A percentile compares a stretch with the other conserved stretches of the same genome.
Conservation (phyloP, 139 green algal genomes). For the Picochlorum sp. region DNA sequence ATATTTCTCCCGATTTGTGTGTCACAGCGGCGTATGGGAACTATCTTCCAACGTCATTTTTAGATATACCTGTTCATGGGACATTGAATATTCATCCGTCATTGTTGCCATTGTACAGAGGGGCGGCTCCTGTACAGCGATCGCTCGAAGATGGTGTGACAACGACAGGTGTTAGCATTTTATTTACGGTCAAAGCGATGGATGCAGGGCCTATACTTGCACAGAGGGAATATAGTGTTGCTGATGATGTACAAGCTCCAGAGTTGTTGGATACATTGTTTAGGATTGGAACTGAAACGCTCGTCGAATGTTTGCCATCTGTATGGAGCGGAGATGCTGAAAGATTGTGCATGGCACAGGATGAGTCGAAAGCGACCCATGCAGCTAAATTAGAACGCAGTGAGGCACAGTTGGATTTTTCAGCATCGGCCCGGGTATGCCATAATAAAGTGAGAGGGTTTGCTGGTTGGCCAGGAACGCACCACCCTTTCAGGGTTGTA, state of each 20-base stretch:
- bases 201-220: conserved; percentile 89
- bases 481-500: conserved; percentile 33
- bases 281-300: conserved; percentile 46
- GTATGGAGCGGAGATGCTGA: conserved; percentile 53
- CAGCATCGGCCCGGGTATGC: conserved; percentile 37
- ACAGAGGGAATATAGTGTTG: conserved; percentile 41
- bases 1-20: conserved; percentile 78
- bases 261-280: conserved; percentile 78
- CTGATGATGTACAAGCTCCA: conserved; percentile 54
- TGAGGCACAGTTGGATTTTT: conserved; percentile 67
- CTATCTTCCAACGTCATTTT: conserved; percentile 83
- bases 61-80: conserved; percentile 73
- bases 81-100: conserved; percentile 97
- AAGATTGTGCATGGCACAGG: conserved; percentile 31
- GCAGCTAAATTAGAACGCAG: conserved; percentile 72
- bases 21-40: conserved; percentile 97
- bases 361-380: conserved; percentile 52
- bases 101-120: conserved; percentile 85
- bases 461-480: conserved; percentile 69
- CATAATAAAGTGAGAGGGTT: conserved; percentile 83
- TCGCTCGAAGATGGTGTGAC: conserved; percentile 43
- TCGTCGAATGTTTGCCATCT: conserved; percentile 50
- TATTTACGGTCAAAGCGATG: conserved; percentile 89
- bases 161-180: conserved; percentile 75
- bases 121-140: conserved; percentile 91